A percentile compares a stretch with the other conserved stretches of the same genome.
These are phyloP conservation scores for Xylaria sp. DNA, from an alignment of 495 filamentous ascomycete species.

Conservation along the genomic window DNA sequence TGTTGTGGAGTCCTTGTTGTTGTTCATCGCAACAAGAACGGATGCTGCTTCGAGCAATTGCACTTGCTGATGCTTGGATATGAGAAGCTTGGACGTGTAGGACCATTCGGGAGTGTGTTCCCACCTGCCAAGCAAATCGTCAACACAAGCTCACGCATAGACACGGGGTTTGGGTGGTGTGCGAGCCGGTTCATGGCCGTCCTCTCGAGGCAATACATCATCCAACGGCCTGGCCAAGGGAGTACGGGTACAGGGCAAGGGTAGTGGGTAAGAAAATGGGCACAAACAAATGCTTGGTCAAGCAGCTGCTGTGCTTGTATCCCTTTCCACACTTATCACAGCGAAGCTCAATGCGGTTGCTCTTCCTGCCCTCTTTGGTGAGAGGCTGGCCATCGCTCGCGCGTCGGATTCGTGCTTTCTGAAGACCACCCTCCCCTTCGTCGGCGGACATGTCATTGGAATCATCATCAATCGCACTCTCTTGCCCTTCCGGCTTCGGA, in stretches of 20 bases:
- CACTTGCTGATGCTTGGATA: slow-evolving; percentile 99
- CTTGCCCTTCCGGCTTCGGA: slow-evolving; percentile 51
- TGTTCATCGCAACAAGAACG: slow-evolving; percentile 92
- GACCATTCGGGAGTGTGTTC: slow-evolving; percentile 99
- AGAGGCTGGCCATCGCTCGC: slow-evolving; percentile 87
- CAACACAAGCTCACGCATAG: slow-evolving; percentile 44
- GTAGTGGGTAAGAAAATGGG: slow-evolving; percentile 58
- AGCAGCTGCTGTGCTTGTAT: slow-evolving; percentile 99
- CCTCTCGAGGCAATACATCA: slow-evolving; percentile 39
- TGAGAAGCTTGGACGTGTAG: slow-evolving; percentile 94
- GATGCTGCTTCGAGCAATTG: slow-evolving; percentile 96
- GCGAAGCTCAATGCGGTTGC: slow-evolving; percentile 80
- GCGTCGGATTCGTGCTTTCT: slow-evolving; percentile 75
- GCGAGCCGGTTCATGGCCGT: slow-evolving; percentile 34
- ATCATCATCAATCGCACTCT: slow-evolving; percentile 67
- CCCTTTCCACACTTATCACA: slow-evolving; percentile 99
- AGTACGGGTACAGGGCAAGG: slow-evolving; percentile 49
- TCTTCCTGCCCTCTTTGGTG: slow-evolving; percentile 78
- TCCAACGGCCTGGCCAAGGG: slow-evolving; percentile 41
- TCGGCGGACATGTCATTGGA: slow-evolving; percentile 63
- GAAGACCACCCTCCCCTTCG: slow-evolving; percentile 61
- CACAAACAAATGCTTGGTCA: slow-evolving; percentile 99
- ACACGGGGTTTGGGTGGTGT: slow-evolving; percentile 37
- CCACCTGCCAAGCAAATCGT: slow-evolving; percentile 75
- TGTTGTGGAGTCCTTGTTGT: slow-evolving; percentile 53